Base-by-base conservation (phyloP, 768 basidiomycete genomes). In the Tephrocybe sp. region DNA sequence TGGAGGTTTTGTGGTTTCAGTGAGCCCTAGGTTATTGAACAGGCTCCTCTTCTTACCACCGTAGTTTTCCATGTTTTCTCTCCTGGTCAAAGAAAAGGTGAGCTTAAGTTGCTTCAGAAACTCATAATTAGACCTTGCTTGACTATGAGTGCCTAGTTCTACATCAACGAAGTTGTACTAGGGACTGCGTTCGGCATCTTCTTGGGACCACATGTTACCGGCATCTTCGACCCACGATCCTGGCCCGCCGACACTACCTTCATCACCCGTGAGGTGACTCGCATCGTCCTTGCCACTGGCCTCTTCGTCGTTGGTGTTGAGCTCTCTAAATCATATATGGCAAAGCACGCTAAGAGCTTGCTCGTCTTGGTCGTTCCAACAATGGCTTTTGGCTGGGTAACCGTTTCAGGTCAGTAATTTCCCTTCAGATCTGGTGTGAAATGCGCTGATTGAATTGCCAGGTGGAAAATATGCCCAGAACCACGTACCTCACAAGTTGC, bases 261-360 rank as follows among this genome's bases (percentile, higher is more conserved):
- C 4, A 79, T 98, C 51, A 97, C 94, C 1, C 76, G 91, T 16
- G 60, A 61, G 48, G 41, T 58, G n/a, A 55, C 38, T 16, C 55
- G 55, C 27, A 49, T 61, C 16, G 88, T 97, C 43, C 87, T 98
- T 33, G 94, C 87, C 3, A 86, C 88, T 1, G 91, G 92, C 23
- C 80, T 97, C 1, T 98, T 98, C 60, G 91, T 94, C 3, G 91
- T 97, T 25, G 95, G 94, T 3, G 91, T 94, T 23, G 94, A 98
- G 63, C 74, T 97, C 27, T 94, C 95, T 0, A 74, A 80, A 47
- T 79, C 83, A 1, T 97, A 97, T 71, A 82, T 97, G 76, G 74
- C 74, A 22, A 76, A 84, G 24, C 91, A 94, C 59, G 88, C 81
- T 36, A 84, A 77, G 57, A 81, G 89, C 37, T 67, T 91, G 0